Base-by-base conservation (phyloP, 306 rosid genomes). In the Sicyos edulis region DNA sequence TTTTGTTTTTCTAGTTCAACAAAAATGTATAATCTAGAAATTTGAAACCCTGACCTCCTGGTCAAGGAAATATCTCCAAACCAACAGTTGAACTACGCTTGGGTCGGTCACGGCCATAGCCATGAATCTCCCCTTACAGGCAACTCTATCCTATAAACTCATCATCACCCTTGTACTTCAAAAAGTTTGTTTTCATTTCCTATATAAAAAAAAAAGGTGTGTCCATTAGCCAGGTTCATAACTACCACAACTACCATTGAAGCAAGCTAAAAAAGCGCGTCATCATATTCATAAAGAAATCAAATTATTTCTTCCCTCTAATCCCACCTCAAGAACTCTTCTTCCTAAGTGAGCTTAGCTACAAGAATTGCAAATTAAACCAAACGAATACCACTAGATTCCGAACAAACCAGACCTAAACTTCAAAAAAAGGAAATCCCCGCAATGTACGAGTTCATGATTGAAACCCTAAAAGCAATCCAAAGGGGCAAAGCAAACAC, bases 401-500 rank as follows among this genome's bases (percentile, higher is more conserved):
- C 72, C 7, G 50, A 49, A 50, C 22, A 50, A 50, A 49, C 16
- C 54, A 24, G 50, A 49, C 8, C 57, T 13, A 49, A 50, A 9
- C 45, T 47, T 68, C 4, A 50, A 50, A 52, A 22, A 40, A 40
- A 40, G 8, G 8, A 42, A 42, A 29, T 6, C 2, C 40, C 44
- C 72, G 16, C 45, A 49, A 24, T 50, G 24, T 50, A 50, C 63
- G 34, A 71, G 63, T 13, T 29, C 19, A 3, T 19, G 42, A 10
- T 34, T 14, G 26, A 69, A 69, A 69, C 76, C 47, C 56, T 47
- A 57, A 24, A 49, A 60, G 16, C 26, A 73, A 73, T 21, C 10
- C 54, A 73, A 42, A n/a, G 13, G 4, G n/a, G 26, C 6, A 59
- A 73, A 24, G 44, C 17, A 70, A 70, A 45, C 13, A 8, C 44